Evolutionary conservation across 192 early-diverging fungal genomes (phyloP).

Genomic region (Phlyctochytrium arcticum): DNA sequence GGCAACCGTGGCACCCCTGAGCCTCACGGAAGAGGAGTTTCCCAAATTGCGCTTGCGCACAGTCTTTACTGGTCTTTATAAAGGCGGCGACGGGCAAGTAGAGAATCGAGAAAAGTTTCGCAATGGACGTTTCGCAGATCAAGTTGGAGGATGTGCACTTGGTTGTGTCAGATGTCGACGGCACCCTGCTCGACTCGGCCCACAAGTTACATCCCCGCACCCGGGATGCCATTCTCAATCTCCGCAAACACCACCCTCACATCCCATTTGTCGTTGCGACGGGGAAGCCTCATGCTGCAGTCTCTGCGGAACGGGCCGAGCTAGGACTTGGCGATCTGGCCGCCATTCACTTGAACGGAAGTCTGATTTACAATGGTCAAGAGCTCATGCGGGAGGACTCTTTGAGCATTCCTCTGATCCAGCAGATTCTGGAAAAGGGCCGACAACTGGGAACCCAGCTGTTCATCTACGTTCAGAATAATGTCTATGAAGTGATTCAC

Average conservation of each 20-base stretch:
- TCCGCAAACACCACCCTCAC: conserved; percentile 9
- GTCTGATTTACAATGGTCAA: conserved; percentile 4
- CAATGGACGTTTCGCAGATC: neutral
- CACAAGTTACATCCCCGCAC: conserved; percentile 15
- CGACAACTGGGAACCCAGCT: neutral
- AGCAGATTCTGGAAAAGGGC: neutral
- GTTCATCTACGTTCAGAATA: conserved; percentile 1
- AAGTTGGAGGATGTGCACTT: neutral
- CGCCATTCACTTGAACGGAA: conserved; percentile 11
- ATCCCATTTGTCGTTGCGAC: conserved; percentile 23
- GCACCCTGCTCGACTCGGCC: conserved; percentile 15
- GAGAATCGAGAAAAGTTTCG: too few relatives aligned
- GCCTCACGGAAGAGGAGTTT: too few relatives aligned
- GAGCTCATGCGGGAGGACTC: neutral
- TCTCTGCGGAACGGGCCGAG: conserved; percentile 2
- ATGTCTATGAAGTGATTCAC: conserved; percentile 11
- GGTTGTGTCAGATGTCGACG: conserved; percentile 24
- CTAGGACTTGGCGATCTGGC: neutral
- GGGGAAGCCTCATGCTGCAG: conserved; percentile 18
- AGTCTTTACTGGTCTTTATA: too few relatives aligned
- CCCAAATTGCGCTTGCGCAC: too few relatives aligned
- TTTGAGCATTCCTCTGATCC: neutral
- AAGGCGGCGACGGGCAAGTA: too few relatives aligned
- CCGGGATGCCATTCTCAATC: neutral
- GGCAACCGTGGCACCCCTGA: too few relatives aligned